Evolutionary conservation across 371 early-diverging fungal genomes (phyloP), one percentile per base, ranked within the genome.

Genomic region (Lichtheimia ornata): DNA sequence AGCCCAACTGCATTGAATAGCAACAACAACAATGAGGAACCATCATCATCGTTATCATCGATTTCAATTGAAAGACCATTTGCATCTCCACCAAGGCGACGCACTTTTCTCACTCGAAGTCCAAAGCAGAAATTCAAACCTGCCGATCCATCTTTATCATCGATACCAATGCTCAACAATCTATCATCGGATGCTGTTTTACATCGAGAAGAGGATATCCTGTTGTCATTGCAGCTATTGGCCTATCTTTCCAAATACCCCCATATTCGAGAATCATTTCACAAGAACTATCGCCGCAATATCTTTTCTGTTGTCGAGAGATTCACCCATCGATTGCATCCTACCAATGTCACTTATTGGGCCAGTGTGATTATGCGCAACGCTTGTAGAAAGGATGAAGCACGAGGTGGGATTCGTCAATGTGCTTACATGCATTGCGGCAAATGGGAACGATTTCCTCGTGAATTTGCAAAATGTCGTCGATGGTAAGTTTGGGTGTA

Each of bases 171-270:
- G 24, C 51, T 67, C 42, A 63, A 59, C 53, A 59, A 55, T 28
- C 61, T 69, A 15, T 55, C 67, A 13, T 64, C 77, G 20, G 81
- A 84, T 45, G 76, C 84, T 40, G 77, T 85, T 53, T 84, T 88
- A 58, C 89, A 84, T 58, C 84, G 90, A 43, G 88, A 87, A 61
- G 90, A 91, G 56, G 92, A 94, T 61, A 88, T 94, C 41, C 78
- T 93, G 30, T 79, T 91, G 28, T 86, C 92, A 0, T 81, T 91
- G 59, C 92, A 94, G 73, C 81, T 95, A 13, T 79, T 93, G 20
- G 94, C 93, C 50, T 91, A 91, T 61, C 83, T 94, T 24, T 87
- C 88, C 50, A 95, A 95, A 71, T 89, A 93, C 77, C 83, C 89
- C 35, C 76, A 81, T 28, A 73, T 91, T 45, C 84, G 91, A 9